A percentile compares a stretch with the other conserved stretches of the same genome.
Evolutionary conservation across 768 basidiomycete species (phyloP).

Genomic region (Mrakia hoshinonis): DNA sequence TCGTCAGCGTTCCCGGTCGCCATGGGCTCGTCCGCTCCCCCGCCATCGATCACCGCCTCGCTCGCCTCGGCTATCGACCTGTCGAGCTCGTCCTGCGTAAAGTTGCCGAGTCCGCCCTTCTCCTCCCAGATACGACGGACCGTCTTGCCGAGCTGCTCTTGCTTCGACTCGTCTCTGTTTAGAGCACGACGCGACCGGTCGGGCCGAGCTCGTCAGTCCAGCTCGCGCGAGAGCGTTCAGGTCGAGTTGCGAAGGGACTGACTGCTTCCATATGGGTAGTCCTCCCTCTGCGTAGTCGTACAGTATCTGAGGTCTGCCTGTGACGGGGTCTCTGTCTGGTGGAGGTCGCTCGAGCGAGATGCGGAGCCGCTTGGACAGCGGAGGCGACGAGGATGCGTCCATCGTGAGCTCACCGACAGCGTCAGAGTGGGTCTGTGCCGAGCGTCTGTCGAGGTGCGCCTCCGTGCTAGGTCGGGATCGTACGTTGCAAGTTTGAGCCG

Average conservation of each 20-base stretch:
- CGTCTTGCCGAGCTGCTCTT: constrained; percentile 14
- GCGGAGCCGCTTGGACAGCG: background rate
- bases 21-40: background rate
- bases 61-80: background rate
- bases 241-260: background rate
- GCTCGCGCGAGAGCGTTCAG: background rate
- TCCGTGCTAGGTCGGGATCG: too few relatives aligned
- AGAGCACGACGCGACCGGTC: background rate
- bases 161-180: background rate
- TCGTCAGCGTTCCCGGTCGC: background rate
- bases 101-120: constrained; percentile 10
- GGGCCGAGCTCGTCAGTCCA: background rate
- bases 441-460: too few relatives aligned
- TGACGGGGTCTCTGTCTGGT: background rate
- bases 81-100: background rate
- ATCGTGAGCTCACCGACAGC: too few relatives aligned
- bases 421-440: too few relatives aligned
- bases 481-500: too few relatives aligned
- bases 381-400: background rate
- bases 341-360: constrained; percentile 8
- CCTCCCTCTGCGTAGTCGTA: constrained; percentile 11
- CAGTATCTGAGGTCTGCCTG: background rate
- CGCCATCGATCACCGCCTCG: background rate
- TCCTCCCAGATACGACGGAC: constrained; percentile 19
- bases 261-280: constrained; percentile 1